Conservation (phyloP, 768 basidiomycete genomes). For the Kwoniella europaea region DNA sequence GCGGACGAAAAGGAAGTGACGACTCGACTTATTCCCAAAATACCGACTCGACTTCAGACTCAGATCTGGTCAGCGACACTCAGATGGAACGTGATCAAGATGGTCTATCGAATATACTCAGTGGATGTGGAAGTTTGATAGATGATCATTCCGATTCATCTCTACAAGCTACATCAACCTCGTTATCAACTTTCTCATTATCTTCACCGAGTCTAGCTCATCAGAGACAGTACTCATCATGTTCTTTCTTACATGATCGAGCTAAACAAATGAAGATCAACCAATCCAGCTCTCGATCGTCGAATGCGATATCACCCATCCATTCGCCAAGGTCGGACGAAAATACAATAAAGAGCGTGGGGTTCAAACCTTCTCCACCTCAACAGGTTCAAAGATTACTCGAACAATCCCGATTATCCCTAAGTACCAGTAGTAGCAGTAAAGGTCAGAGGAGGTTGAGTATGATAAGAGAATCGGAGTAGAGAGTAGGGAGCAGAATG, state of each 20-base stretch:
- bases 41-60: neutral
- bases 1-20: constrained; percentile 1
- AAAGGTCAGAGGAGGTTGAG: neutral
- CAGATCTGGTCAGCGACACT: neutral
- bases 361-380: neutral
- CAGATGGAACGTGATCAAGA: neutral
- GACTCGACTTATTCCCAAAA: constrained; percentile 2
- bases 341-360: constrained; percentile 7
- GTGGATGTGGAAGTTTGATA: constrained; percentile 1
- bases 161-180: neutral
- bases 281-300: neutral
- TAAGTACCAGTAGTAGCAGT: neutral
- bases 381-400: neutral
- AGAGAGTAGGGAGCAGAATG: neutral
- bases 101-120: neutral
- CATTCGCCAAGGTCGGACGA: constrained; percentile 7
- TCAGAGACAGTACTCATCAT: neutral
- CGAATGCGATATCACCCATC: neutral
- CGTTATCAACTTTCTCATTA: neutral
- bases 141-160: neutral
- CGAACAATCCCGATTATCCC: neutral
- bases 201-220: neutral
- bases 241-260: neutral
- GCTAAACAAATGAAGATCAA: neutral
- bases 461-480: neutral